phyloP scores from a whole-genome alignment of 2,329 filamentous ascomycete genomes.

The Aureobasidium subglaciale region DNA sequence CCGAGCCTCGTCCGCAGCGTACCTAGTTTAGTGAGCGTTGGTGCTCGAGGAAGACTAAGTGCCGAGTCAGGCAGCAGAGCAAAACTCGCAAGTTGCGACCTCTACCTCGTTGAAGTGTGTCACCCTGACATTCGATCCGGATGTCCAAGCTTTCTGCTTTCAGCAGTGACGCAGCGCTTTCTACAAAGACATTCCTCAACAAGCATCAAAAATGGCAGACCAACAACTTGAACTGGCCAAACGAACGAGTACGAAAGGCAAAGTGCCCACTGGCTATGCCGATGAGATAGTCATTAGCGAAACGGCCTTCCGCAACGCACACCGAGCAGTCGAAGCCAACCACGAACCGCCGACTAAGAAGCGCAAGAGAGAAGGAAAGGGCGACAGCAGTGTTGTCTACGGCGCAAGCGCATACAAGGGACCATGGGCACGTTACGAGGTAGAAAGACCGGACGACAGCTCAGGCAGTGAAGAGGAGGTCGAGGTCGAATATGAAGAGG shows the following conservation, averaged over 20 bases:
- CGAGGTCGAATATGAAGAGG: conserved; percentile 65
- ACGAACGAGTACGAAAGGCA: conserved; percentile 33
- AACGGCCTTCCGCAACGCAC: conserved; percentile 79
- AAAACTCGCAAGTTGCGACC: no score
- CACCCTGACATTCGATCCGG: not conserved
- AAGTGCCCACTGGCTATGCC: conserved; percentile 67
- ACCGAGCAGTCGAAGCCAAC: conserved; percentile 64
- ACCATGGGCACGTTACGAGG: conserved; percentile 82
- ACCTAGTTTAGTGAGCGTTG: no score
- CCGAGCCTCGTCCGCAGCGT: no score
- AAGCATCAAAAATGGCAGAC: not conserved
- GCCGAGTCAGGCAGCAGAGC: no score
- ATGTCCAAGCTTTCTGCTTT: not conserved
- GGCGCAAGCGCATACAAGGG: conserved; percentile 85
- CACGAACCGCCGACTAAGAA: conserved; percentile 58
- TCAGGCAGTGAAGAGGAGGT: conserved; percentile 67
- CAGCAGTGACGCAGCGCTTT: not conserved
- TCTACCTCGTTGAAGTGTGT: not conserved
- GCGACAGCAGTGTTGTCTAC: conserved; percentile 74
- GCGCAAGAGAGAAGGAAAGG: conserved; percentile 75
- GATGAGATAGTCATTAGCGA: conserved; percentile 87
- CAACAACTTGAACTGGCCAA: conserved; percentile 15
- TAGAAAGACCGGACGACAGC: conserved; percentile 63
- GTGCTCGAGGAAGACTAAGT: no score
- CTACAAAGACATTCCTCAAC: not conserved